Percentiles rank a stretch among this genome's conserved stretches.
phyloP scores from a whole-genome alignment of 345 rosid species.

The Angophora floribunda region DNA sequence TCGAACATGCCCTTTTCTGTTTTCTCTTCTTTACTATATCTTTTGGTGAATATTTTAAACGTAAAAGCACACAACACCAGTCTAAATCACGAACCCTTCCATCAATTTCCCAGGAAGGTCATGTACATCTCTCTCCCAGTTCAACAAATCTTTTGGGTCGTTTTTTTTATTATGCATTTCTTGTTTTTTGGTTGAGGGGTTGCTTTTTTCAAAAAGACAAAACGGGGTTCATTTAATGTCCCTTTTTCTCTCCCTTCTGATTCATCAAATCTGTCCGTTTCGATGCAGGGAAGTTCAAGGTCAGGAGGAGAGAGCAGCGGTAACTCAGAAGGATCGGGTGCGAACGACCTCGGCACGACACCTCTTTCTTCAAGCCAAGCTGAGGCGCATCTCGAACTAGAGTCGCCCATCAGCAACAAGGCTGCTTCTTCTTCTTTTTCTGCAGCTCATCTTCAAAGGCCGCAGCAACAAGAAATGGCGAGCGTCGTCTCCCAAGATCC shows the following conservation, averaged over 20 bases:
- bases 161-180: neutral
- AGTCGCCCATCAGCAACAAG: conserved; percentile 71
- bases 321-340: conserved; percentile 58
- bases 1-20: neutral
- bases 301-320: conserved; percentile 79
- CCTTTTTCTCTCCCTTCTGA: neutral
- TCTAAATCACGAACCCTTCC: neutral
- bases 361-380: conserved; percentile 39
- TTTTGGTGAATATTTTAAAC: neutral
- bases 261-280: neutral
- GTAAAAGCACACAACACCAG: neutral
- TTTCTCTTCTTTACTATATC: neutral
- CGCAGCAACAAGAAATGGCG: neutral
- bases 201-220: neutral
- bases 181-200: neutral
- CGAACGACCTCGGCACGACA: conserved; percentile 17
- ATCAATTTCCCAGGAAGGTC: neutral
- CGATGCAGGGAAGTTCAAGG: conserved; percentile 66
- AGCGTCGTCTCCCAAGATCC: neutral
- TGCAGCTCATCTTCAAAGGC: neutral
- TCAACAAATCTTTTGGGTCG: neutral
- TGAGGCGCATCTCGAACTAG: conserved; percentile 36
- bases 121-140: neutral
- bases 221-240: neutral
- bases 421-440: conserved; percentile 22